A percentile compares a stretch with the other conserved stretches of the same genome.
These are phyloP conservation scores for Mortierella alpina DNA, from an alignment of 192 early-diverging fungal genomes.

Conservation along the genomic window DNA sequence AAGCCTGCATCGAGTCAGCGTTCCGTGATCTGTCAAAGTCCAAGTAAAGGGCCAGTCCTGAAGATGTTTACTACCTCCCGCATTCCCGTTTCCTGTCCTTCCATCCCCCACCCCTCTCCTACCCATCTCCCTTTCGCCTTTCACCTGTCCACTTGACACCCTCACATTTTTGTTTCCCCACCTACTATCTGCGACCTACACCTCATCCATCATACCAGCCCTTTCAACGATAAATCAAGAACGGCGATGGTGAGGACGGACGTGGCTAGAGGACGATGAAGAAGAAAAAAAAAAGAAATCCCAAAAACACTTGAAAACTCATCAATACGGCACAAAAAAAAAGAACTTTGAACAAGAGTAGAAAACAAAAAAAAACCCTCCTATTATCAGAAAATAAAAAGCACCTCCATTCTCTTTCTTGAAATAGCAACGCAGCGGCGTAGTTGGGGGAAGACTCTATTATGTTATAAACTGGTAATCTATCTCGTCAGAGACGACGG, in stretches of 20 bases:
- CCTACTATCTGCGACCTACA: background rate
- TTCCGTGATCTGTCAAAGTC: constrained; percentile 80
- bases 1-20: constrained; percentile 88
- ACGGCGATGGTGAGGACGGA: no score
- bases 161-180: no score
- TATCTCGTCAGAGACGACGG: background rate
- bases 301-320: constrained; percentile 18
- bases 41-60: constrained; percentile 5
- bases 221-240: background rate
- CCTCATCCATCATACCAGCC: background rate
- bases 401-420: no score
- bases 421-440: no score
- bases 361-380: constrained; percentile 1
- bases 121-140: no score
- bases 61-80: no score
- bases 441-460: no score
- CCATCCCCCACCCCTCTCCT: no score
- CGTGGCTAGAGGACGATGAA: background rate
- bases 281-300: constrained; percentile 15
- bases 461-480: background rate
- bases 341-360: background rate
- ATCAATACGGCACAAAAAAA: background rate
- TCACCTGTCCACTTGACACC: no score
- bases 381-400: constrained; percentile 7
- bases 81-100: no score